Evolutionary conservation across 2,329 filamentous ascomycete species (phyloP).

Genomic region (Hymenoscyphus albidus): DNA sequence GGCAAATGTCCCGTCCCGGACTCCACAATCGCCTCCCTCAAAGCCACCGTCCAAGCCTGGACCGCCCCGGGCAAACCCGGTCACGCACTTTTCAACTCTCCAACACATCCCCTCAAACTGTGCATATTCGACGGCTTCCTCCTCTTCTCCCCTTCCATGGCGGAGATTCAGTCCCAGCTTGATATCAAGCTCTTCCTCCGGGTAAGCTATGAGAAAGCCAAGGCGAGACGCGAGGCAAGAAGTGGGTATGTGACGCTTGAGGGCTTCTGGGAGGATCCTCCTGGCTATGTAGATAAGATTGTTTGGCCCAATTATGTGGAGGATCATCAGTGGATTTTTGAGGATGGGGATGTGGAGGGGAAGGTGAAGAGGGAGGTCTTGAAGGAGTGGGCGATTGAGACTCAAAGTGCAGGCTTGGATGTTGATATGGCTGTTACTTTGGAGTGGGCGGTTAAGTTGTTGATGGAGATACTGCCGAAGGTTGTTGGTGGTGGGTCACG

Average conservation of each 20-base stretch:
- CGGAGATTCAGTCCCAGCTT: constrained; percentile 52
- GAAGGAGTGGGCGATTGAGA: constrained; percentile 43
- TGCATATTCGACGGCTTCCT: constrained; percentile 88
- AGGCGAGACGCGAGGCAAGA: constrained; percentile 61
- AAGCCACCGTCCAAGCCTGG: constrained; percentile 46
- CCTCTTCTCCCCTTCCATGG: constrained; percentile 61
- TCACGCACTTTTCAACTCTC: constrained; percentile 35
- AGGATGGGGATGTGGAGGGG: constrained; percentile 60
- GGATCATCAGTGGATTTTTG: constrained; percentile 78
- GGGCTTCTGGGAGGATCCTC: constrained; percentile 93
- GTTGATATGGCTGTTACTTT: constrained; percentile 59
- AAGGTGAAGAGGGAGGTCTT: constrained; percentile 46
- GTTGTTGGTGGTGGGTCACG: constrained; percentile 8
- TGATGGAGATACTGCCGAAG: constrained; percentile 44
- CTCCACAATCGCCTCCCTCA: constrained; percentile 44
- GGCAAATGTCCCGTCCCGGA: constrained; percentile 51
- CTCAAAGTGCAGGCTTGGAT: constrained; percentile 47
- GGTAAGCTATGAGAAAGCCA: constrained; percentile 61
- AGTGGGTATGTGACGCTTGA: constrained; percentile 77
- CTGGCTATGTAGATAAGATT: constrained; percentile 87
- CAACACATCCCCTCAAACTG: constrained; percentile 38
- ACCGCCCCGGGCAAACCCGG: constrained; percentile 44
- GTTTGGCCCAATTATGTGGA: constrained; percentile 94
- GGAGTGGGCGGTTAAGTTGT: constrained; percentile 62
- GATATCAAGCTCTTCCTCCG: constrained; percentile 77